Evolutionary conservation across 2,329 filamentous ascomycete genomes (phyloP), one percentile per base, ranked within the genome.

Genomic region (Ambrosiella xylebori): DNA sequence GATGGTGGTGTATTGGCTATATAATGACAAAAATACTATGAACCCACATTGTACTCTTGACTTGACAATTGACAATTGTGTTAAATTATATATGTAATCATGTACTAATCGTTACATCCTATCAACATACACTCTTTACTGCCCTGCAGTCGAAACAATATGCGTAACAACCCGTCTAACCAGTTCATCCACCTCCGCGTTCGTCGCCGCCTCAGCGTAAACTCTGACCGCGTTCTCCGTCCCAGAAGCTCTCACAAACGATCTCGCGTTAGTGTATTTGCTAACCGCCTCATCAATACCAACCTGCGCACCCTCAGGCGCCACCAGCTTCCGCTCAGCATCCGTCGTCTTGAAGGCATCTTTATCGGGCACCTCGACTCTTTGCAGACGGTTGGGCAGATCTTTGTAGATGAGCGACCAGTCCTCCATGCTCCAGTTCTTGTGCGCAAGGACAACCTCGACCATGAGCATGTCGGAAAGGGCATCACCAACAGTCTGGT

Each of bases 151-250:
- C 7, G 51, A 57, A 11, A 54, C 52, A 60, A 93, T 84, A 62
- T 89, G 80, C 63, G 81, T 77, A 13, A 85, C 82, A 53, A 97
- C 88, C 68, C 88, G 87, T 65, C 82, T 82, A 59, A 90, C 88
- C 62, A 97, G 77, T 70, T 95, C 89, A 65, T 96, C 90, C 0
- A 90, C 89, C 71, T 97, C 91, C 13, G 83, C 86, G 62, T 86
- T 82, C 52, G 87, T 93, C 41, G 86, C 87, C 3, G 93, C 93
- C 72, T 98, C 93, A 7, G 91, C 91, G 67, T 98, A 98, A 17
- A 98, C 90, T 62, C 93, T 81, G 65, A 95, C 90, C 1, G 89
- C 91, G 69, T 98, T 94, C 71, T 98, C 93, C 0, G 93, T 98
- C 37, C 93, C 93, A 63, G 86, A 93, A 41, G 93, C 89, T 65